A percentile compares a stretch with the other conserved stretches of the same genome.
Evolutionary conservation across 768 basidiomycete species (phyloP).

Genomic region (Xerocomellus intermedius): DNA sequence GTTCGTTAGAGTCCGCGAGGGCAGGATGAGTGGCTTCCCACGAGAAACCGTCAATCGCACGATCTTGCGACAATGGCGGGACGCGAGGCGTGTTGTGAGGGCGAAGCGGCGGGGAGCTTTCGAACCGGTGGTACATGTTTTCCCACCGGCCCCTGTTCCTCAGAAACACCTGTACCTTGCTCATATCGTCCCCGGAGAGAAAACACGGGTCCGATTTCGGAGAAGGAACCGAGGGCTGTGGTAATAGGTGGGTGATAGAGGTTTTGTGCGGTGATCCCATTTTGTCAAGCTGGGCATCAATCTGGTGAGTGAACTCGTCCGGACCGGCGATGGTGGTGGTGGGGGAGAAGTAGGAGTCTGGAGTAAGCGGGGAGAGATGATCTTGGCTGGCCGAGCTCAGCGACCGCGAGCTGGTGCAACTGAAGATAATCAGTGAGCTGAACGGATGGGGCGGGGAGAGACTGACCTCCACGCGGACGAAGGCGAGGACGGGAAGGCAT

Average conservation of each 20-base stretch:
- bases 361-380: slow-evolving; percentile 18
- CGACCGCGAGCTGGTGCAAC: slow-evolving; percentile 14
- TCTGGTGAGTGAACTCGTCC: slow-evolving; percentile 12
- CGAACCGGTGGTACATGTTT: slow-evolving; percentile 5
- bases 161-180: slow-evolving; percentile 15
- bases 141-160: slow-evolving; percentile 13
- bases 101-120: slow-evolving; percentile 8
- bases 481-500: slow-evolving; percentile 19
- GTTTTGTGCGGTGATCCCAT: background rate
- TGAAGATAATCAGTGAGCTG: background rate
- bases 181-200: slow-evolving; percentile 14
- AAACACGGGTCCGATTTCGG: background rate
- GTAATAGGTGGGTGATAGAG: background rate
- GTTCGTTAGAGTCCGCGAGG: background rate
- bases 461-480: slow-evolving; percentile 27
- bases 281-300: slow-evolving; percentile 10
- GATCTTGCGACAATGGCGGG: background rate
- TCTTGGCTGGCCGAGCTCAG: slow-evolving; percentile 13
- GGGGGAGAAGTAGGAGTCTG: slow-evolving; percentile 13
- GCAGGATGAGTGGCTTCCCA: slow-evolving; percentile 15
- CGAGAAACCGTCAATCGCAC: slow-evolving; percentile 9
- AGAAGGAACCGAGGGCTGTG: background rate
- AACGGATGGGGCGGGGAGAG: background rate
- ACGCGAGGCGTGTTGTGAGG: background rate
- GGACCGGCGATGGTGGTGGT: slow-evolving; percentile 11